Evolutionary conservation across 805 yeast genomes (phyloP).

Genomic region (Candida sphagnicola): DNA sequence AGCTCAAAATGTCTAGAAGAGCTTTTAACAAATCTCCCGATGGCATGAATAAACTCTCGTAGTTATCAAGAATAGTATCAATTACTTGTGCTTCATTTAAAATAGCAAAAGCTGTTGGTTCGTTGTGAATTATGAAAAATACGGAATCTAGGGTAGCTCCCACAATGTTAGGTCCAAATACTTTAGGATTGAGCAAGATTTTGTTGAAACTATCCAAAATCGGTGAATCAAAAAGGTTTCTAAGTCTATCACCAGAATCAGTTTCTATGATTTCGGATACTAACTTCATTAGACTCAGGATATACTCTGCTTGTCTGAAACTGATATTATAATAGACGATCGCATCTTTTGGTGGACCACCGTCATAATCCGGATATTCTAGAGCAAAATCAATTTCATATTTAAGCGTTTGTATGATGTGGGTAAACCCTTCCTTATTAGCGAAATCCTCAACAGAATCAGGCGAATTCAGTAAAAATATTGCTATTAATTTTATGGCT

Average conservation of each 20-base stretch:
- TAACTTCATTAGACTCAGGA: constrained; percentile 53
- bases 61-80: constrained; percentile 57
- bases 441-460: constrained; percentile 63
- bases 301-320: constrained; percentile 53
- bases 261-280: constrained; percentile 59
- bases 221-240: constrained; percentile 83
- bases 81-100: constrained; percentile 75
- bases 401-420: constrained; percentile 56
- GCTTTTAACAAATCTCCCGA: constrained; percentile 55
- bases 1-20: constrained; percentile 75
- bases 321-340: constrained; percentile 50
- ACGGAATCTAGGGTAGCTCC: constrained; percentile 61
- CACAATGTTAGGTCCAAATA: constrained; percentile 66
- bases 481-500: constrained; percentile 56
- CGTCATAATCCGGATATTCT: constrained; percentile 53
- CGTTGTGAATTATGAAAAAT: constrained; percentile 74
- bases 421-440: constrained; percentile 59
- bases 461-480: constrained; percentile 37
- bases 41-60: constrained; percentile 52
- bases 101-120: constrained; percentile 83
- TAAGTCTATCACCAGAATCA: constrained; percentile 79
- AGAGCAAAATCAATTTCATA: constrained; percentile 65
- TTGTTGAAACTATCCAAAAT: constrained; percentile 58
- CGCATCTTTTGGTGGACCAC: constrained; percentile 51
- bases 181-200: constrained; percentile 50